Evolutionary conservation across 148 eudicot genomes (phyloP).

Genomic region (Mesembryanthemum crystallinum): DNA sequence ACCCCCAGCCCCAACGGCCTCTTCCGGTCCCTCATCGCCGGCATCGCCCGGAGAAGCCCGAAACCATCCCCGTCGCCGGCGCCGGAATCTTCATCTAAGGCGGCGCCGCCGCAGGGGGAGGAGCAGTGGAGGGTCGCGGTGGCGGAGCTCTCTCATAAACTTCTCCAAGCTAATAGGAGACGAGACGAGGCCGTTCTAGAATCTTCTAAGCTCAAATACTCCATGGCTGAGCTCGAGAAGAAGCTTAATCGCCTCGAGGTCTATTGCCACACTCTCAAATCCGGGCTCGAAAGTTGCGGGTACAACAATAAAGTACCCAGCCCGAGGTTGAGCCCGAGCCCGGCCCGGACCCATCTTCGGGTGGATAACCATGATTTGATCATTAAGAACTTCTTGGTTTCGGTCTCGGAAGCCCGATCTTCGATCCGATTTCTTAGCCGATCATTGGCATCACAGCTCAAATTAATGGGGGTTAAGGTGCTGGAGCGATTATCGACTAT

Average conservation of each 20-base stretch:
- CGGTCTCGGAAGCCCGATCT: constrained; percentile 66
- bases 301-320: constrained; percentile 9
- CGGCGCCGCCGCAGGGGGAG: constrained; percentile 35
- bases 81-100: constrained; percentile 18
- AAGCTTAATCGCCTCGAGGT: constrained; percentile 71
- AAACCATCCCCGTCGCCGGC: constrained; percentile 26
- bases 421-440: constrained; percentile 55
- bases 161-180: constrained; percentile 54
- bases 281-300: constrained; percentile 53
- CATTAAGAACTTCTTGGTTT: constrained; percentile 51
- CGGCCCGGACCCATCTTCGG: not conserved
- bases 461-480: constrained; percentile 55
- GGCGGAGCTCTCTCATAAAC: constrained; percentile 69
- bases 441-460: constrained; percentile 57
- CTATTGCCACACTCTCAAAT: constrained; percentile 64
- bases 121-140: constrained; percentile 70
- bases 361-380: constrained; percentile 42
- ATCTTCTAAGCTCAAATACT: constrained; percentile 61
- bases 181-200: constrained; percentile 81
- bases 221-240: constrained; percentile 77
- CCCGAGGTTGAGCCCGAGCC: constrained; percentile 11
- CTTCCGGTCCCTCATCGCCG: constrained; percentile 53
- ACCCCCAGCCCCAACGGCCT: constrained; percentile 55
- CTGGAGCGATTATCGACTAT: constrained; percentile 48
- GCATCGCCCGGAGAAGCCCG: constrained; percentile 57